Base-by-base conservation (phyloP, 2,329 filamentous ascomycete genomes). In the Apiospora koreana region DNA sequence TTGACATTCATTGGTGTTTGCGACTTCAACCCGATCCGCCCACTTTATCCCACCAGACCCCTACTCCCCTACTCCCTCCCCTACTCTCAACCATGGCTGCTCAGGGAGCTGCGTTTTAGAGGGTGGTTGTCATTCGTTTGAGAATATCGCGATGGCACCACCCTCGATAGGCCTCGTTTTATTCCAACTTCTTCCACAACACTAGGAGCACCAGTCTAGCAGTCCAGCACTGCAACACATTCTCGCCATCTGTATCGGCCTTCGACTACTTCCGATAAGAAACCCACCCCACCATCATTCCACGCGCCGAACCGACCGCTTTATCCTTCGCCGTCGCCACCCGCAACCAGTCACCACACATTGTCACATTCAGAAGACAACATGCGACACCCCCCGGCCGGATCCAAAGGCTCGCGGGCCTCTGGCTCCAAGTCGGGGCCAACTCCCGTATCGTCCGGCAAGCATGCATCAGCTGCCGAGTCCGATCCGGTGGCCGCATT, bases 81-180 rank as follows among this genome's bases (percentile, higher is more conserved):
- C 54, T 58, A 58, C 50, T 31, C 16, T 16, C 28, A 62, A 62
- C 54, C 28, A 62, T 62, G 54, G 80, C 77, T 73, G 76, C 81
- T 69, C 79, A 80, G 80, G 79, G 78, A 81, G 82, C 82, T 85
- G 82, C 82, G 72, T 84, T 84, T 74, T 88, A 87, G 84, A 86
- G 85, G 85, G 86, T 87, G 85, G 86, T 80, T 78, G 78, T 82
- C 79, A 77, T 75, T 81, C 79, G 80, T 80, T 79, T 79, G 78
- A 76, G 78, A 77, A 77, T 76, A 81, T 84, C 82, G 81, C 83
- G 79, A 89, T 88, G 87, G 86, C 83, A 86, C 85, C 86, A 86
- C 85, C 85, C 84, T 87, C 85, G 79, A 79, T 80, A 82, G 82
- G 79, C 74, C 73, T 77, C 77, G 78, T 80, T 71, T 69, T 77